Percentiles rank a stretch among this genome's conserved stretches.
phyloP scores from a whole-genome alignment of 2,329 filamentous ascomycete species.

The Scedosporium apiospermum region DNA sequence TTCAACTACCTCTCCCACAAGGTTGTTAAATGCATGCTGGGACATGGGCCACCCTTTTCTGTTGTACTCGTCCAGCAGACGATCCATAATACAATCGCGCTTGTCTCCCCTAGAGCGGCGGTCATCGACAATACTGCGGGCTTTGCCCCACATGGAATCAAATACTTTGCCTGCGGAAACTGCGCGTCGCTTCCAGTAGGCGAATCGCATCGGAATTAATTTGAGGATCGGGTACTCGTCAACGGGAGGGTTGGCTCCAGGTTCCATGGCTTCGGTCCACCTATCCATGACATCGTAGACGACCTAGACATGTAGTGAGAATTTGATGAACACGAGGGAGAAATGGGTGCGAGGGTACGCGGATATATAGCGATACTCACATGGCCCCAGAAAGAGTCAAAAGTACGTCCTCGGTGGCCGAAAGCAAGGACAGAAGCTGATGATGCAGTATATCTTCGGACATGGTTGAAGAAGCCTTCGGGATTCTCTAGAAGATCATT shows the following conservation, averaged over 20 bases:
- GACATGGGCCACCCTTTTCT: conserved; percentile 12
- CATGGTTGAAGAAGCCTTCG: not conserved
- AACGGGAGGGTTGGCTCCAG: conserved; percentile 20
- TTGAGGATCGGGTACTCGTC: conserved; percentile 30
- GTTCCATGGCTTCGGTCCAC: conserved; percentile 18
- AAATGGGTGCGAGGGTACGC: not conserved
- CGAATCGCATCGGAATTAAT: conserved; percentile 18
- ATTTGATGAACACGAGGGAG: not conserved
- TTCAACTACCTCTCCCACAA: conserved; percentile 17
- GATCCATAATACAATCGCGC: conserved; percentile 24
- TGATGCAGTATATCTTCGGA: not conserved
- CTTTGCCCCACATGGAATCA: conserved; percentile 4
- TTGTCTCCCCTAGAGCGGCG: conserved; percentile 17
- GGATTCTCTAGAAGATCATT: not conserved
- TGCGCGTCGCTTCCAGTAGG: not conserved
- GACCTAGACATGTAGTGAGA: not conserved
- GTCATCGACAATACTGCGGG: conserved; percentile 13
- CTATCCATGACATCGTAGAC: not conserved
- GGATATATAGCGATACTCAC: too few relatives aligned
- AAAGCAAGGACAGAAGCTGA: not conserved
- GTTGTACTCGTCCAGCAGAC: conserved; percentile 23
- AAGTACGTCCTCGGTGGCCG: not conserved
- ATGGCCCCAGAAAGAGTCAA: too few relatives aligned
- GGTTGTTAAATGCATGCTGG: conserved; percentile 18
- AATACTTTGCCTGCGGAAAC: conserved; percentile 1